Base-by-base conservation (phyloP, 2,329 filamentous ascomycete species). In the Stemphylium beticola region DNA sequence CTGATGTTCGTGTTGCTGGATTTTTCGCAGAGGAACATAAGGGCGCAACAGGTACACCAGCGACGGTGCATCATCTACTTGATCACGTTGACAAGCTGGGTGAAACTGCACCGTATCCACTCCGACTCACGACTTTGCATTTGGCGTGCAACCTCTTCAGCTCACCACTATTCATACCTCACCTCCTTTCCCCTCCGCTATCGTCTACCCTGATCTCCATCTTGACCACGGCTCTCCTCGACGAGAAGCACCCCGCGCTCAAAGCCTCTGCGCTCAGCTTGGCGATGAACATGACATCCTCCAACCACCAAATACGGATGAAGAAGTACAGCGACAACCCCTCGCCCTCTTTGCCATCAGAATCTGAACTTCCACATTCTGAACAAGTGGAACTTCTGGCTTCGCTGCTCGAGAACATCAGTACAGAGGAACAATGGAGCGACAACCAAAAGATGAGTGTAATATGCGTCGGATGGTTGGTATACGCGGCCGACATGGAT, bases 101-200 rank as follows among this genome's bases (percentile, higher is more conserved):
- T 8, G 74, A 78, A 1, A 53, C 57, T 2, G 90, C 87, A 36
- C 91, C 92, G 0, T 97, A 97, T 70, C 87, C 90, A 4, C 82
- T 96, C 1, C 88, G 92, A 12, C 85, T 97, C 2, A 91, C 96
- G 14, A 89, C 91, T 0, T 77, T 96, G 18, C 93, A 97, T 64
- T 83, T 93, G 68, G 83, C 86, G 1, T 96, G 92, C 77, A 97
- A 96, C 67, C 80, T 96, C 37, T 96, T 96, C 77, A 87, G 85
- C 0, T 88, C 88, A 0, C 83, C 85, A 0, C 79, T 96, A 0
- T 96, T 89, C 66, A 80, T 86, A 0, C 81, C 85, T 2, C 83
- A 87, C 57, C 79, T 93, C 8, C 78, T 90, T 6, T 73, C 77
- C 47, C 34, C 62, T 2, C 70, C 71, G 1, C 65, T 18, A 74